phyloP scores from a whole-genome alignment of 805 yeast genomes.

The Candida vaughaniae region DNA sequence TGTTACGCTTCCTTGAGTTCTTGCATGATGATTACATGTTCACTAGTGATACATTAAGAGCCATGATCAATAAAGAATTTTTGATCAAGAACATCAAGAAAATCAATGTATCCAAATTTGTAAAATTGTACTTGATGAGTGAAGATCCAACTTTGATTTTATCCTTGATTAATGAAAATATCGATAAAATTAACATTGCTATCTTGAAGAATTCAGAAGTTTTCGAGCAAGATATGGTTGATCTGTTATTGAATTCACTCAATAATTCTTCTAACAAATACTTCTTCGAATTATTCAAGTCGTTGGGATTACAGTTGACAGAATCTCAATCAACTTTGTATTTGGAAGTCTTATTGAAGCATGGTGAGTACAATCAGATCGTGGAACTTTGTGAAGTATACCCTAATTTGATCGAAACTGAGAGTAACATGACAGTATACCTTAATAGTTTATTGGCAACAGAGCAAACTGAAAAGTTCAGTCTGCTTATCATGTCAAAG shows the following conservation, averaged over 20 bases:
- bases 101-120: constrained; percentile 8
- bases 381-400: constrained; percentile 4
- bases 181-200: constrained; percentile 14
- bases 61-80: constrained; percentile 29
- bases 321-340: constrained; percentile 7
- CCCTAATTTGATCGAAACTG: neutral
- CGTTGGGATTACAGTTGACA: constrained; percentile 6
- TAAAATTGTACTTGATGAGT: constrained; percentile 4
- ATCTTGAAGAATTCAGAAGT: constrained; percentile 5
- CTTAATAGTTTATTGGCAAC: constrained; percentile 3
- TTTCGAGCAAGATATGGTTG: constrained; percentile 3
- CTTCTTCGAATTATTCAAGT: constrained; percentile 7
- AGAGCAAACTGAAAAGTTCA: constrained; percentile 2
- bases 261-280: constrained; percentile 8
- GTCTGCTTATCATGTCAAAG: constrained; percentile 1
- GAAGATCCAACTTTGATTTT: constrained; percentile 5
- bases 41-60: constrained; percentile 29
- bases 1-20: constrained; percentile 22
- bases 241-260: constrained; percentile 1
- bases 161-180: constrained; percentile 10
- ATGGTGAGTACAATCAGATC: constrained; percentile 1
- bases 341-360: constrained; percentile 5
- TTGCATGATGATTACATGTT: constrained; percentile 33
- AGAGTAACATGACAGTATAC: neutral
- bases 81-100: constrained; percentile 10